These are phyloP conservation scores for Spergularia bocconei DNA, from an alignment of 148 eudicot species.

Conservation along the genomic window DNA sequence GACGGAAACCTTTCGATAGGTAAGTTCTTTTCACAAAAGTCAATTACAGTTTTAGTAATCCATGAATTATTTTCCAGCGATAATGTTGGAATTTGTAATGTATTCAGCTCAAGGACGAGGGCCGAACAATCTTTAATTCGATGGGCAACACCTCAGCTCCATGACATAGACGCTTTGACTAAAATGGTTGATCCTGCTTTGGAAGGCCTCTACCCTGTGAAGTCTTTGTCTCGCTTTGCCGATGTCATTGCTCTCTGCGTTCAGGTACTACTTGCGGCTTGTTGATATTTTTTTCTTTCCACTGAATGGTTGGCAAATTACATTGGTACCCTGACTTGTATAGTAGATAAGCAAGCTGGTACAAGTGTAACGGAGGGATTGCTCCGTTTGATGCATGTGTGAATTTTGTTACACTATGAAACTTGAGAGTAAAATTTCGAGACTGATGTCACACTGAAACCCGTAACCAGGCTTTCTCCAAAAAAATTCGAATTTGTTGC, in stretches of 20 bases:
- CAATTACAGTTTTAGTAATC: neutral
- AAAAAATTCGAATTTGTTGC: too few relatives aligned
- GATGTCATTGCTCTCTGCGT: conserved; percentile 94
- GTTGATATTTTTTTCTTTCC: neutral
- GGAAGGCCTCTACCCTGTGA: conserved; percentile 82
- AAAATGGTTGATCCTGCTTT: conserved; percentile 93
- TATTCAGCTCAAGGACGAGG: conserved; percentile 64
- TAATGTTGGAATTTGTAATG: neutral
- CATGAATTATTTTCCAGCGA: neutral
- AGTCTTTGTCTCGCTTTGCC: conserved; percentile 90
- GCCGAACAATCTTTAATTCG: conserved; percentile 80
- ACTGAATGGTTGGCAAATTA: neutral
- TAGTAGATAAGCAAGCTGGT: too few relatives aligned
- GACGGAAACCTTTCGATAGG: conserved; percentile 91
- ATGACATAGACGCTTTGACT: conserved; percentile 80
- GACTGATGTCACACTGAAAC: too few relatives aligned
- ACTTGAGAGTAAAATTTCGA: too few relatives aligned
- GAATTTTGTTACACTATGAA: too few relatives aligned
- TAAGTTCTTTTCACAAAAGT: conserved; percentile 16
- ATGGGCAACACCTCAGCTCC: conserved; percentile 99
- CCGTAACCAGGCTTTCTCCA: too few relatives aligned
- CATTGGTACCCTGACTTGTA: too few relatives aligned
- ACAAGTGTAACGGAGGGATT: too few relatives aligned
- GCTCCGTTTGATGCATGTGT: too few relatives aligned
- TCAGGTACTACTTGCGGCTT: conserved; percentile 51